Evolutionary conservation across 2,329 filamentous ascomycete genomes (phyloP), one percentile per base, ranked within the genome.

Genomic region (Akanthomyces uredinophilus): DNA sequence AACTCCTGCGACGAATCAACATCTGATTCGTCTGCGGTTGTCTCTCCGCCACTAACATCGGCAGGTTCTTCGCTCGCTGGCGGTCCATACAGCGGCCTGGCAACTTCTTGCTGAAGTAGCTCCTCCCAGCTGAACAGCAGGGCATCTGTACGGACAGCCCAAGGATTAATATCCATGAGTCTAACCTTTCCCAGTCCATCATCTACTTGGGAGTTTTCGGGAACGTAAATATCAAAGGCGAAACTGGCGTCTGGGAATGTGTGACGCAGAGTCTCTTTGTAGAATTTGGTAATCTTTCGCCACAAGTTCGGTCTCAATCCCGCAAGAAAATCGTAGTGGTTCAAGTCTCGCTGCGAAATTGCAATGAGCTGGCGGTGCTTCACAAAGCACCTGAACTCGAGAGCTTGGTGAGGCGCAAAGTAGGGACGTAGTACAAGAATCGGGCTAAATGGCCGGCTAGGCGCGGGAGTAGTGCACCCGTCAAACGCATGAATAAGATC

Each of bases 321-420:
- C 18, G 77, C 72, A 5, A 98, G 81, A 72, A 97, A 99, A 14
- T 89, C 86, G 74, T 94, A 98, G 77, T 95, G 85, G 70, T 96
- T 96, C 57, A 94, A 82, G 72, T 98, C 94, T 5, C 95, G 86
- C 76, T 98, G 95, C 39, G 88, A 90, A 63, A 98, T 87, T 64
- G 87, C 92, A 46, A 99, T 82, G 18, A 99, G 81, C 60, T 85
- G 85, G 13, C 91, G 83, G 63, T 92, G 82, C 69, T 94, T 91
- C 44, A 98, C 95, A 71, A 98, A 99, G 73, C 93, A 97, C 27
- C 95, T 86, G 75, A 99, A 99, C 73, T 99, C 95, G 63, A 97
- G 85, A 0, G 92, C 90, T 0, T 93, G 92, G 72, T 97, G 95
- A 60, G 95, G 87, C 65, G 87, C 88, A 75, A 96, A 91, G 76